A percentile compares a stretch with the other conserved stretches of the same genome.
These are phyloP conservation scores for Aschersonia sp. DNA, from an alignment of 2,329 filamentous ascomycete genomes.

Conservation along the genomic window DNA sequence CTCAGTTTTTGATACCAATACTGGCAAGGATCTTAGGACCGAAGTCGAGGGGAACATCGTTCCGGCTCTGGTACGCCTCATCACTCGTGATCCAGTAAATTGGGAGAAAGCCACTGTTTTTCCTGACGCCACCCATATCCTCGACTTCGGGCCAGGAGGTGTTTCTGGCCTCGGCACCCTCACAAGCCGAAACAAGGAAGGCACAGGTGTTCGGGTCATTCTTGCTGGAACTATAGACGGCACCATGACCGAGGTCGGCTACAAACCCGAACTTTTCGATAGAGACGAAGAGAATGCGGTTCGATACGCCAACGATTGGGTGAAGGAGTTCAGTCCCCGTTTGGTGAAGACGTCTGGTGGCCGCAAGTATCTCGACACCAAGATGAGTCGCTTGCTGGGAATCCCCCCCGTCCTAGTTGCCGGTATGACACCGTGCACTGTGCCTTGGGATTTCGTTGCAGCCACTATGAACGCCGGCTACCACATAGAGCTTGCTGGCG, in stretches of 20 bases:
- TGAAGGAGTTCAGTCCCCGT: slow-evolving; percentile 90
- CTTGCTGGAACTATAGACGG: slow-evolving; percentile 88
- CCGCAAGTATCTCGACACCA: slow-evolving; percentile 87
- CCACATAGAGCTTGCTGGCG: slow-evolving; percentile 79
- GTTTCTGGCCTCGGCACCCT: slow-evolving; percentile 92
- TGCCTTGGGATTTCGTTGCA: slow-evolving; percentile 82
- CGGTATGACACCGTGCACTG: slow-evolving; percentile 85
- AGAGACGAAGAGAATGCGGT: slow-evolving; percentile 90
- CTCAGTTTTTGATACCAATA: slow-evolving; percentile 81
- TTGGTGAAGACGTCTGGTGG: slow-evolving; percentile 81
- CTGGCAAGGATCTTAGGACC: slow-evolving; percentile 67
- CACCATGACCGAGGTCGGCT: slow-evolving; percentile 80
- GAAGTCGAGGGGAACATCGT: slow-evolving; percentile 66
- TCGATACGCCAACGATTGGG: slow-evolving; percentile 93
- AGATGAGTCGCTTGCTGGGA: slow-evolving; percentile 80
- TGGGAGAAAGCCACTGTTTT: slow-evolving; percentile 95
- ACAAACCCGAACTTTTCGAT: slow-evolving; percentile 96
- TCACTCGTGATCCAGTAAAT: slow-evolving; percentile 85
- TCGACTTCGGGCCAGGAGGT: slow-evolving; percentile 94
- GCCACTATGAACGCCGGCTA: slow-evolving; percentile 94
- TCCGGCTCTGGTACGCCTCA: slow-evolving; percentile 76
- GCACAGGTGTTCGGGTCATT: slow-evolving; percentile 91
- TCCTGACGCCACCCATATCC: slow-evolving; percentile 77
- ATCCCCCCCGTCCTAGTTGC: slow-evolving; percentile 81
- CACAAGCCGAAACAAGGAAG: slow-evolving; percentile 98